Conservation (phyloP, 306 rosid genomes). For the Castanea crenata region DNA sequence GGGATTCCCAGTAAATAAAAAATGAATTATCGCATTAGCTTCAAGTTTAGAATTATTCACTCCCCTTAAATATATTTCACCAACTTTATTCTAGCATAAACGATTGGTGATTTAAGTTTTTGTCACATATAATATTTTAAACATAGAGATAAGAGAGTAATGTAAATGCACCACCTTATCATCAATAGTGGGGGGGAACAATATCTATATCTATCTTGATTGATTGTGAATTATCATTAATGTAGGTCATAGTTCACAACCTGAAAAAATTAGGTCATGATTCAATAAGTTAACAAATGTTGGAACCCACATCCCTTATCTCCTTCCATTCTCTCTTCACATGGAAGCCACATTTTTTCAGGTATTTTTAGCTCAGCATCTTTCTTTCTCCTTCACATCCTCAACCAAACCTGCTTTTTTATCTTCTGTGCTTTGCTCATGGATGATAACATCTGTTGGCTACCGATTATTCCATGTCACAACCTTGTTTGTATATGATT, state of each 20-base stretch:
- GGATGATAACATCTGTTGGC: neutral
- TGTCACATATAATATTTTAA: neutral
- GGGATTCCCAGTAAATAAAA: too few species aligned
- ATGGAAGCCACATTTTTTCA: neutral
- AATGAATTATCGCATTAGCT: too few species aligned
- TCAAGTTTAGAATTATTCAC: neutral
- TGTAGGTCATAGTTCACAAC: conserved; percentile 4
- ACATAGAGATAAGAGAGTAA: neutral
- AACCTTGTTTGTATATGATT: neutral
- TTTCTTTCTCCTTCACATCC: neutral
- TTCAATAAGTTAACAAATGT: neutral
- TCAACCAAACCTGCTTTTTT: neutral
- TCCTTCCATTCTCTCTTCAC: neutral
- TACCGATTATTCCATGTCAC: neutral
- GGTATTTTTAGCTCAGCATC: conserved; percentile 4
- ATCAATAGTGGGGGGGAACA: neutral
- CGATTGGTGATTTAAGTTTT: neutral
- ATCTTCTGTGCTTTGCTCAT: neutral
- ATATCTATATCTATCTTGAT: neutral
- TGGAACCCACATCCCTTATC: conserved; percentile 8
- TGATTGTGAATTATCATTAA: neutral
- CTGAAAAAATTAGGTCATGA: conserved; percentile 45
- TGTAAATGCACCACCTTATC: neutral
- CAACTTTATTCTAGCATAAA: neutral
- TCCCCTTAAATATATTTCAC: neutral